These are phyloP conservation scores for Turritis glabra DNA, from an alignment of 345 rosid genomes.

Conservation along the genomic window DNA sequence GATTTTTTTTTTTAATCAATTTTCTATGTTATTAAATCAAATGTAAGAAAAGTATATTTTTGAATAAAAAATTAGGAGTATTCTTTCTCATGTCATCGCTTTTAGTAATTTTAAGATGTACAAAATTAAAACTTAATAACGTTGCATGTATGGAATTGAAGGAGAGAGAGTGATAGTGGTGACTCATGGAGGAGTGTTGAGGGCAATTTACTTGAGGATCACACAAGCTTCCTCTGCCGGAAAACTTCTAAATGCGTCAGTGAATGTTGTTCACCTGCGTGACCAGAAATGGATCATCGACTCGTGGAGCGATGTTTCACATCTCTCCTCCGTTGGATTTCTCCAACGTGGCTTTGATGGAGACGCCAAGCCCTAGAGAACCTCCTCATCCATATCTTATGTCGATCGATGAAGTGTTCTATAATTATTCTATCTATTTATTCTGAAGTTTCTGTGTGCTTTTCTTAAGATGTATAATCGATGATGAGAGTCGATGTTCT, in stretches of 20 bases:
- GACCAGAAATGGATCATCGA: conserved; percentile 31
- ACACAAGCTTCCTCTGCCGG: conserved; percentile 38
- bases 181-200: conserved; percentile 45
- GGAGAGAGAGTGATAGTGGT: conserved; percentile 41
- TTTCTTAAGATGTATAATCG: too few species aligned
- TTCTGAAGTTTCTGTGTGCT: neutral
- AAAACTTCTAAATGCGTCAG: conserved; percentile 39
- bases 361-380: conserved; percentile 31
- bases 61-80: too few species aligned
- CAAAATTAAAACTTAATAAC: neutral
- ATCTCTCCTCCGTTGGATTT: conserved; percentile 37
- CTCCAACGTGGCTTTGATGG: conserved; percentile 45
- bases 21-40: too few species aligned
- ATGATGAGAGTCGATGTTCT: conserved; percentile 10
- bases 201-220: conserved; percentile 40
- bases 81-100: neutral
- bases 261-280: conserved; percentile 33
- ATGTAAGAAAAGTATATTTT: too few species aligned
- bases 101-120: neutral
- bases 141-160: conserved; percentile 12
- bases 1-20: too few species aligned
- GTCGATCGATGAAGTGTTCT: neutral
- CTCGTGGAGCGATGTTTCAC: conserved; percentile 42
- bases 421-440: neutral
- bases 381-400: neutral